Evolutionary conservation across 768 basidiomycete species (phyloP), one percentile per base, ranked within the genome.

Genomic region (Floccularia luteovirens): DNA sequence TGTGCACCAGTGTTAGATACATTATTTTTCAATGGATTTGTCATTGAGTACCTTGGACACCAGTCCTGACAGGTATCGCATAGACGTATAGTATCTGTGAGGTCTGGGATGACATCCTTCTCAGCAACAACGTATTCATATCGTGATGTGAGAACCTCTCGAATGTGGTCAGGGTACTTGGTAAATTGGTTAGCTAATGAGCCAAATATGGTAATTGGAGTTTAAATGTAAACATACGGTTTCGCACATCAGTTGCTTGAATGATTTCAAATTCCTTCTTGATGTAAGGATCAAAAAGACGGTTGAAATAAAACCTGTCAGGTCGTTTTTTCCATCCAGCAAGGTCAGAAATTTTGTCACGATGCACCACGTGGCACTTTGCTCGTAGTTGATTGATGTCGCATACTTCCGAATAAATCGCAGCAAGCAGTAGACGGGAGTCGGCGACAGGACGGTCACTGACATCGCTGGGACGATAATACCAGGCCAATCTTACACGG

Each of bases 211-310:
- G 44, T 36, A 46, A 53, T 48, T 41, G 49, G 44, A 24, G 34
- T 42, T 42, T 23, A 39, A 36, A 47, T 43, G 38, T 39, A 44
- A 36, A 73, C 91, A 55, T 59, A 98, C 94, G 67, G 59, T 99
- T 99, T 43, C 82, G 77, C 45, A 96, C 83, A 52, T 83, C 87
- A 28, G 75, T 75, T 22, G 90, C 77, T 44, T 85, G 82, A 39
- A 99, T 82, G 50, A 97, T 86, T 59, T 98, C 96, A 60, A 94
- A 97, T 63, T 97, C 93, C 60, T 89, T 88, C 69, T 94, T 92
- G 64, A 97, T 90, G 62, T 94, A 97, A 38, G 92, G 91, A 67
- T 98, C 94, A 57, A 94, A 99, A 21, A 97, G 72, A 53, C 87
- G 82, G 52, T 81, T 82, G 72, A 92, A 99, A 70, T 93, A 96